Base-by-base conservation (phyloP, 805 yeast genomes). In the Metschnikowia arizonensis region DNA sequence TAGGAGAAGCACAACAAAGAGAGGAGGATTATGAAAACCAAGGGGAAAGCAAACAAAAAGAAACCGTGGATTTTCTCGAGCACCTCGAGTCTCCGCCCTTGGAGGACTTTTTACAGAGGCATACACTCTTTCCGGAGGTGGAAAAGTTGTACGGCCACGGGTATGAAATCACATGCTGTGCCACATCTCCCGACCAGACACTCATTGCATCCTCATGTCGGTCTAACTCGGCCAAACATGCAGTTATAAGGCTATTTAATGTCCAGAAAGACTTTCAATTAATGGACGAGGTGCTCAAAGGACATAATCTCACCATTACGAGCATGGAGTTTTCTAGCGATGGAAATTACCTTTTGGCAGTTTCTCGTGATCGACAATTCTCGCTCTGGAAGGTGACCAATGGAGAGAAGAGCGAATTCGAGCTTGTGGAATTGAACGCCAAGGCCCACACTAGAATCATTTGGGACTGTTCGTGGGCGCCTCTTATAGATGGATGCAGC, bases 141-240 rank as follows among this genome's bases (percentile, higher is more conserved):
- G 99, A 93, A 57, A 93, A 93, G 62, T 65, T 93, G 35, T 93
- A 93, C 59, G 99, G 99, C 0, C 99, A 93, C 63, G 99, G 99
- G 7, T 95, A 88, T 64, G 99, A 95, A 62, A 81, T 90, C 31
- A 80, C 88, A 0, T 77, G 91, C 36, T 74, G 89, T 32, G 95
- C 86, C 43, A 76, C 82, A 1, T 79, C 88, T 7, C 80, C 83
- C 4, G 81, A 77, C 55, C 76, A 79, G 11, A 61, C 66, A 30
- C 61, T 84, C 21, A 74, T 93, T 35, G 97, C 97, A 2, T 81
- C 95, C 7, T 86, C 97, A n/a, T 91, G 97, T 69, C 78, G 83
- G 49, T 89, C 98, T 3, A 91, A 91, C 62, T 78, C 81, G 6
- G 77, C 79, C 14, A 80, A 80, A 49, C 97, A 93, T 65, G 96